These are phyloP conservation scores for Akebia trifoliata DNA, from an alignment of 164 flowering plant species.

Conservation along the genomic window DNA sequence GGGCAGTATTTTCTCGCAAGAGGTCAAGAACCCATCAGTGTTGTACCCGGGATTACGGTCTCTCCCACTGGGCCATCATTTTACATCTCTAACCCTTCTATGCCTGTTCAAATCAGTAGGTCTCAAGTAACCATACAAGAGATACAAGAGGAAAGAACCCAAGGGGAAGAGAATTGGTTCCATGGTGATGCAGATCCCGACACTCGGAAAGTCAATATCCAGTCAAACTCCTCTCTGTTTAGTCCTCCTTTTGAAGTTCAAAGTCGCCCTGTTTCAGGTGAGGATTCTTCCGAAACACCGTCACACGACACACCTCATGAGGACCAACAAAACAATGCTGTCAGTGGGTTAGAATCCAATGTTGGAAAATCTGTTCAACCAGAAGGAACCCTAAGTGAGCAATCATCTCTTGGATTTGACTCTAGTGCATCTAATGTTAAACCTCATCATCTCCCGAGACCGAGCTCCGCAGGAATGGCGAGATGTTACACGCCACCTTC, in stretches of 20 bases:
- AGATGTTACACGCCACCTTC: slow-evolving; percentile 16
- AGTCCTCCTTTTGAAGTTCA: slow-evolving; percentile 16
- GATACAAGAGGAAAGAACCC: slow-evolving; percentile 40
- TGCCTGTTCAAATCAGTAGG: slow-evolving; percentile 17
- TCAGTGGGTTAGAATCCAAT: slow-evolving; percentile 15
- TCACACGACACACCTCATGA: slow-evolving; percentile 15
- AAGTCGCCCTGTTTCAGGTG: slow-evolving; percentile 12
- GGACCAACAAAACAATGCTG: slow-evolving; percentile 21
- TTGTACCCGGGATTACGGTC: slow-evolving; percentile 23
- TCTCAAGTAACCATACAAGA: slow-evolving; percentile 47
- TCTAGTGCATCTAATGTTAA: slow-evolving; percentile 12
- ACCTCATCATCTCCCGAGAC: slow-evolving; percentile 15
- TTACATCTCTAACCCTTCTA: slow-evolving; percentile 21
- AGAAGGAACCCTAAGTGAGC: slow-evolving; percentile 16
- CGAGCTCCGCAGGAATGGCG: slow-evolving; percentile 4
- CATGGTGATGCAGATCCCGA: slow-evolving; percentile 11
- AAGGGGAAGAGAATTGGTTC: slow-evolving; percentile 13
- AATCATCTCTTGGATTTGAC: too few relatives aligned
- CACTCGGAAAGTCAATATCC: slow-evolving; percentile 11
- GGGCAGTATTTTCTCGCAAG: slow-evolving; percentile 29
- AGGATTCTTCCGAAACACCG: slow-evolving; percentile 11
- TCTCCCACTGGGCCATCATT: slow-evolving; percentile 29
- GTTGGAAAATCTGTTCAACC: slow-evolving; percentile 12
- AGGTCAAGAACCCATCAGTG: slow-evolving; percentile 23
- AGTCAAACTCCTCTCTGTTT: slow-evolving; percentile 8